Evolutionary conservation across 352 stramenopile genomes (phyloP), one percentile per base, ranked within the genome.

Genomic region (Pythium coloratum): DNA sequence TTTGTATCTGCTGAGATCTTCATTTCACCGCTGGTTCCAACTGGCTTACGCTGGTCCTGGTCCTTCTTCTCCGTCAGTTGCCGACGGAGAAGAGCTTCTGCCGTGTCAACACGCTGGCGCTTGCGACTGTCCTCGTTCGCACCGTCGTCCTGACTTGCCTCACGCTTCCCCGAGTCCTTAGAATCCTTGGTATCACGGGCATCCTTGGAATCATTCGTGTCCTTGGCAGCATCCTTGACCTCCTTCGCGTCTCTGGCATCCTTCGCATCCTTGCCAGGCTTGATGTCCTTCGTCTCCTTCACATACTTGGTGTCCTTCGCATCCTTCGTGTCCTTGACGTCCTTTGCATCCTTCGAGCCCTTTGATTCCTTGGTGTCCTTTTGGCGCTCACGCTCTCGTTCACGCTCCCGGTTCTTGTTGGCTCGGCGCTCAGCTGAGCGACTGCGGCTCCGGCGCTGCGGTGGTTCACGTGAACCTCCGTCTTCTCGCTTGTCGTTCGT

Each of bases 1-100:
- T 67, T 67, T n/a, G 34, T 16, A n/a, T 62, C 0, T 24, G 20
- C 38, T 55, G 53, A 47, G 7, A 32, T 2, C 14, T 24, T 20
- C 14, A 18, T 18, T 7, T 67, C 62, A 34, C 20, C 38, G 20
- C 46, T 53, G n/a, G 13, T 33, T 33, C 26, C 12, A 3, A 30
- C 6, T 14, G 24, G 32, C 47, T 67, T 75, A 1, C 62, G 53
- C 7, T 46, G 55, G 2, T 82, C 80, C 53, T 86, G 69, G 8
- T 58, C 74, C 63, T 90, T 91, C 63, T 91, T 87, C 49, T 90
- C 86, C 2, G 81, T 90, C 30, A 95, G 72, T 28, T 90, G 82
- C 42, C 84, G 84, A 44, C 84, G 84, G 50, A 92, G 64, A 33
- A 76, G 76, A 36, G 84, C 83, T 60, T 95, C 86, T 2, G 78